These are phyloP conservation scores for Salix viminalis DNA, from an alignment of 345 rosid genomes.

Conservation along the genomic window DNA sequence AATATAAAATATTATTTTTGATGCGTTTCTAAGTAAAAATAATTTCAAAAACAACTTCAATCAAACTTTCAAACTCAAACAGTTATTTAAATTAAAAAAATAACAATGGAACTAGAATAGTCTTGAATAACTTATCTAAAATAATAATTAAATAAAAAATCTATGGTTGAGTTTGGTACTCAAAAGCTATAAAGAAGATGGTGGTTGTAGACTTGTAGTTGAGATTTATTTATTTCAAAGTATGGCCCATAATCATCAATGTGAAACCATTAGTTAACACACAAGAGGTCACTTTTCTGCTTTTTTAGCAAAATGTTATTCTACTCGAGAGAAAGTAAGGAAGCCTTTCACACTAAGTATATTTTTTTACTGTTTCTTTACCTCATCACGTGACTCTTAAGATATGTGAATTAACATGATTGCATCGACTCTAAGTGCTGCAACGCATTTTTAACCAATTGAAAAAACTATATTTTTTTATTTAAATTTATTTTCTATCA, in stretches of 20 bases:
- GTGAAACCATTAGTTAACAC: neutral
- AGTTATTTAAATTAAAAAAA: no score
- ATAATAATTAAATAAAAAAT: no score
- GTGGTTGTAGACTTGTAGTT: neutral
- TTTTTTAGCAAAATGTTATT: neutral
- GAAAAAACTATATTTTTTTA: no score
- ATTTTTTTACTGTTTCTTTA: neutral
- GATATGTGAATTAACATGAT: neutral
- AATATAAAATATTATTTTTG: no score
- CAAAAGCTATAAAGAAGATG: neutral
- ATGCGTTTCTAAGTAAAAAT: fast-evolving
- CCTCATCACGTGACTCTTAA: neutral
- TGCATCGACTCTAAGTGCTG: no score
- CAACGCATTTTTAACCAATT: no score
- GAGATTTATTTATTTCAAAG: neutral
- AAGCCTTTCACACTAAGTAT: neutral
- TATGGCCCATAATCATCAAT: neutral
- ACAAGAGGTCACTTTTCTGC: neutral
- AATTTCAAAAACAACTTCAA: no score
- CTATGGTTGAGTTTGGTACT: neutral
- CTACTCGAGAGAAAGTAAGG: neutral
- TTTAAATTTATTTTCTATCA: no score
- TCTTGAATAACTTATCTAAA: no score
- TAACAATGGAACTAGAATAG: no score
- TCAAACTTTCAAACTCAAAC: no score